phyloP scores from a whole-genome alignment of 768 basidiomycete species.

The Tricholoma bakamatsutake region DNA sequence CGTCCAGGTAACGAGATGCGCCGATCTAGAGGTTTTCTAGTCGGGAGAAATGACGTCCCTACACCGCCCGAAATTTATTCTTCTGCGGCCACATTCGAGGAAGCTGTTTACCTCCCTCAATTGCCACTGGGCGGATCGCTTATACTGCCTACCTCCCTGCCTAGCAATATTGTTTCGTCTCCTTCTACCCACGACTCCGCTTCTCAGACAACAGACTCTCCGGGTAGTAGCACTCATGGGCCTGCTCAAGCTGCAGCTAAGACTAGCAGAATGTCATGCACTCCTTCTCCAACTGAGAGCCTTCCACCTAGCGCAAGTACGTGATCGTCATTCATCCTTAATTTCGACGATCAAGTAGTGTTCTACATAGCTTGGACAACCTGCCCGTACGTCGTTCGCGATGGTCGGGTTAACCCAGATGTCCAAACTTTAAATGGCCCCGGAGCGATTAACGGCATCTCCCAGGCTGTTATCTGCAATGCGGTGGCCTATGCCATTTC shows the following conservation, averaged over 20 bases:
- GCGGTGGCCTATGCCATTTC: conserved; percentile 35
- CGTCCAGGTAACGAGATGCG: not conserved
- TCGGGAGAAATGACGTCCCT: not conserved
- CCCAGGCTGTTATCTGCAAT: conserved; percentile 41
- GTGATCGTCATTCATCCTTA: conserved; percentile 12
- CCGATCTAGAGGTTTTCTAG: not conserved
- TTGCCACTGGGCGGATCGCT: not conserved
- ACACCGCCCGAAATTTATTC: not conserved
- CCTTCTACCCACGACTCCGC: not conserved
- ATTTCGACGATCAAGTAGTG: not conserved
- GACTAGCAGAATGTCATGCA: not conserved
- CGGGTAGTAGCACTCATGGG: not conserved
- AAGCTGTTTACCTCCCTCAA: not conserved
- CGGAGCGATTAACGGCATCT: conserved; percentile 31
- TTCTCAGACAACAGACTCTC: not conserved
- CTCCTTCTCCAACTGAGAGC: not conserved
- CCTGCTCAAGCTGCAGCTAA: not conserved
- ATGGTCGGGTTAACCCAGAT: conserved; percentile 54
- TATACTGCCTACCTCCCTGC: not conserved
- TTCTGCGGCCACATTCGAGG: not conserved
- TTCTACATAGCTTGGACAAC: conserved; percentile 27
- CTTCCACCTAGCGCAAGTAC: conserved; percentile 32
- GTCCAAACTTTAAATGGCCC: conserved; percentile 39
- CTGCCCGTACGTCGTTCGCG: conserved; percentile 42
- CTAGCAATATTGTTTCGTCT: not conserved